phyloP scores from a whole-genome alignment of 768 basidiomycete genomes.

The Rhizopogon salebrosus region DNA sequence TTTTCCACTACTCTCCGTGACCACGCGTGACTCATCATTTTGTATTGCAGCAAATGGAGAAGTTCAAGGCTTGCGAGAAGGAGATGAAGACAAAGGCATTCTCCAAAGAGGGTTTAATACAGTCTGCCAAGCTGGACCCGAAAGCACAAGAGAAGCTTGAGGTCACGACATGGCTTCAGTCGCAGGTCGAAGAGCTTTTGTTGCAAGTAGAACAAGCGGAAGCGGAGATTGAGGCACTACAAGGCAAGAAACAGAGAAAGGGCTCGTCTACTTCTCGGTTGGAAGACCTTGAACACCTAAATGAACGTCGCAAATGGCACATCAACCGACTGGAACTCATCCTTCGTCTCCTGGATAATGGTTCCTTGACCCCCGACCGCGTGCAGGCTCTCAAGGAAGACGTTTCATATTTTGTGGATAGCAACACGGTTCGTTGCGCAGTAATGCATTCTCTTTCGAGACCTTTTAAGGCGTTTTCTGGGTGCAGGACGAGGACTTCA shows the following conservation, averaged over 20 bases:
- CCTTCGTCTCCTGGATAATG: constrained; percentile 89
- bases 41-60: constrained; percentile 96
- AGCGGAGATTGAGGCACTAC: constrained; percentile 87
- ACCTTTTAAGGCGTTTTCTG: constrained; percentile 16
- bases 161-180: constrained; percentile 80
- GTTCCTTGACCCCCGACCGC: constrained; percentile 76
- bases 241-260: constrained; percentile 85
- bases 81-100: constrained; percentile 99
- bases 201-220: constrained; percentile 93
- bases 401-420: constrained; percentile 93
- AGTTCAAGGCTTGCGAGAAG: constrained; percentile 99
- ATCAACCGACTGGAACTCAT: constrained; percentile 89
- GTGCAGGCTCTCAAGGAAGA: constrained; percentile 86
- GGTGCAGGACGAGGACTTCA: constrained; percentile 89
- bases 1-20: constrained; percentile 11
- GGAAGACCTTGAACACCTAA: constrained; percentile 81
- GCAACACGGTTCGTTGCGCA: constrained; percentile 72
- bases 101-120: constrained; percentile 95
- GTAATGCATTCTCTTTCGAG: constrained; percentile 3
- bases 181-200: constrained; percentile 84
- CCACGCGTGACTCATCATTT: constrained; percentile 2
- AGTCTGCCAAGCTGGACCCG: constrained; percentile 91
- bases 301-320: constrained; percentile 96
- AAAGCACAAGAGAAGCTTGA: constrained; percentile 97
- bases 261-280: constrained; percentile 63